Conservation (phyloP, 352 stramenopile species). For the Globisporangium polare region DNA sequence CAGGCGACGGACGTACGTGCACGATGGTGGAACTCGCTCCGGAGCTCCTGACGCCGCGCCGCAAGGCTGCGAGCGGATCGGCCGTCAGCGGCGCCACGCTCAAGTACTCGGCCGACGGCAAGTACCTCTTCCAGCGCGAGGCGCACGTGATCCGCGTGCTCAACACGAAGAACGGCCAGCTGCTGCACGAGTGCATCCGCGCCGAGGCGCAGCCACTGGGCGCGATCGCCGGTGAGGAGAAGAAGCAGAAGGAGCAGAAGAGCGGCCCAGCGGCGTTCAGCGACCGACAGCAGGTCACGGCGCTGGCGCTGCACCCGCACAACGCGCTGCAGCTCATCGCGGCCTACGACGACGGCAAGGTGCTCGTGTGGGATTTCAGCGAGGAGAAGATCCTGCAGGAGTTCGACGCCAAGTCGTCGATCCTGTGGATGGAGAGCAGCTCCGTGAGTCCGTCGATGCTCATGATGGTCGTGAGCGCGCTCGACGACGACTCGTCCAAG, state of each 20-base stretch:
- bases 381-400: constrained; percentile 63
- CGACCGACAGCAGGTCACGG: constrained; percentile 30
- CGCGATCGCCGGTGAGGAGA: constrained; percentile 12
- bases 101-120: constrained; percentile 60
- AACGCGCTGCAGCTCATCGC: constrained; percentile 66
- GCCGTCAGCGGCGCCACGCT: constrained; percentile 23
- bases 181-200: constrained; percentile 71
- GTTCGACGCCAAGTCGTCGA: constrained; percentile 35
- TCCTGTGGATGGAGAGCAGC: constrained; percentile 75
- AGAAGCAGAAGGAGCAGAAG: constrained; percentile 11
- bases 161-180: constrained; percentile 63
- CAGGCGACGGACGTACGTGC: too few species aligned
- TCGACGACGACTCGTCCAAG: constrained; percentile 18
- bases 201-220: constrained; percentile 17
- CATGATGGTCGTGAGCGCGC: constrained; percentile 31
- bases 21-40: constrained; percentile 12
- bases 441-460: constrained; percentile 51
- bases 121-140: constrained; percentile 77
- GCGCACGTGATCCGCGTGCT: constrained; percentile 69
- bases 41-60: constrained; percentile 31
- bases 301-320: constrained; percentile 65
- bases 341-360: constrained; percentile 59
- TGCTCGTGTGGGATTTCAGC: constrained; percentile 75
- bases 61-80: constrained; percentile 2
- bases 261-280: neutral